Percentiles rank a stretch among this genome's conserved stretches.
Conservation (phyloP, 257 asterid species). For the Solanum ahanhuiri region DNA sequence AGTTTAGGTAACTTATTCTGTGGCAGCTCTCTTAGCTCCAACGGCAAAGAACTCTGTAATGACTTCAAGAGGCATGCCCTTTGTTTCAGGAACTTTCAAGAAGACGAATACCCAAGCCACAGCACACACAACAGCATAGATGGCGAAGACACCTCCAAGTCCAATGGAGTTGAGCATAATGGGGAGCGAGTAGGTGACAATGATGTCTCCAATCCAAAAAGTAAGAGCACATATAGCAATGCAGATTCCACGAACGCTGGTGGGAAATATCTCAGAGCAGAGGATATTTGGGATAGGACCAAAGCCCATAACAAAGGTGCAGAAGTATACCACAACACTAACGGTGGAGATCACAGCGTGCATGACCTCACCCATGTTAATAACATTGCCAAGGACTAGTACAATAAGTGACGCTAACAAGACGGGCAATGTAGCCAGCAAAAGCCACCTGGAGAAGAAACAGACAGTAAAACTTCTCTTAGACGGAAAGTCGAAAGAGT, state of each 20-base stretch:
- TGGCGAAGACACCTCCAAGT: slow-evolving; percentile 66
- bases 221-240: slow-evolving; percentile 92
- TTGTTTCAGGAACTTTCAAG: slow-evolving; percentile 80
- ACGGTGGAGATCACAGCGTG: slow-evolving; percentile 72
- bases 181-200: slow-evolving; percentile 66
- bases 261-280: slow-evolving; percentile 90
- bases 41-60: slow-evolving; percentile 80
- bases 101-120: slow-evolving; percentile 64
- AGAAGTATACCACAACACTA: slow-evolving; percentile 78
- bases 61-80: slow-evolving; percentile 96
- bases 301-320: slow-evolving; percentile 89
- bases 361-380: slow-evolving; percentile 33
- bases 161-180: slow-evolving; percentile 65
- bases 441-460: slow-evolving; percentile 28
- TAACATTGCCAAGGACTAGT: slow-evolving; percentile 53
- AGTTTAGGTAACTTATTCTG: background rate
- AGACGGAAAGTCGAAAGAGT: background rate
- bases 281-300: slow-evolving; percentile 98
- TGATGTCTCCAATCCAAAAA: slow-evolving; percentile 79
- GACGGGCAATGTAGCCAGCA: slow-evolving; percentile 72
- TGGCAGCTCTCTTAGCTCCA: slow-evolving; percentile 52
- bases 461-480: background rate
- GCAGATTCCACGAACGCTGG: slow-evolving; percentile 91
- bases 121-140: slow-evolving; percentile 58
- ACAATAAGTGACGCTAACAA: slow-evolving; percentile 45